phyloP scores from a whole-genome alignment of 306 rosid species.

The Castanea sativa region DNA sequence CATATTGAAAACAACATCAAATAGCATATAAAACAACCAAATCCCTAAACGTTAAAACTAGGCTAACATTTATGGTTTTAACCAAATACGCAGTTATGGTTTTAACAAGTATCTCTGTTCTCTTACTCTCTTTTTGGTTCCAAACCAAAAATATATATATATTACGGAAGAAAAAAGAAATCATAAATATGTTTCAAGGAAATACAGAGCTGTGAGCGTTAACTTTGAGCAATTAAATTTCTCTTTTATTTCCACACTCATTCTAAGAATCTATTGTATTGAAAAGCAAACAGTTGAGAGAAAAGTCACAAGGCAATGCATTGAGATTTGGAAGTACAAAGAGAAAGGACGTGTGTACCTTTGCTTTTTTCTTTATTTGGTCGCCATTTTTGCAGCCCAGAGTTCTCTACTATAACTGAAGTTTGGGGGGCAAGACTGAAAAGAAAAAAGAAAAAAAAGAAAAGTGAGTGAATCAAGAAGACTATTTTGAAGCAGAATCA shows the following conservation, averaged over 20 bases:
- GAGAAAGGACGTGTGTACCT: not conserved
- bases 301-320: not conserved
- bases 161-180: no score
- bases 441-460: no score
- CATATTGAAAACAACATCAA: not conserved
- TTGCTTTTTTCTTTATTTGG: not conserved
- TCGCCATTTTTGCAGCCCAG: not conserved
- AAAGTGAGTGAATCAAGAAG: not conserved
- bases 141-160: not conserved
- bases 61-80: not conserved
- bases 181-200: not conserved
- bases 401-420: not conserved
- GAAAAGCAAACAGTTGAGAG: not conserved
- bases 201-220: not conserved
- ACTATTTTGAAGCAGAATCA: no score
- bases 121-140: not conserved
- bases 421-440: not conserved
- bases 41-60: not conserved
- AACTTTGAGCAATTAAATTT: not conserved
- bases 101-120: not conserved
- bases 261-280: not conserved
- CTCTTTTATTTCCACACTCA: not conserved
- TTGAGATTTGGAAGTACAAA: not conserved
- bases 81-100: not conserved
- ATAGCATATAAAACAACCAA: not conserved